Evolutionary conservation across 495 filamentous ascomycete species (phyloP).

Genomic region (Penicillium arizonense): DNA sequence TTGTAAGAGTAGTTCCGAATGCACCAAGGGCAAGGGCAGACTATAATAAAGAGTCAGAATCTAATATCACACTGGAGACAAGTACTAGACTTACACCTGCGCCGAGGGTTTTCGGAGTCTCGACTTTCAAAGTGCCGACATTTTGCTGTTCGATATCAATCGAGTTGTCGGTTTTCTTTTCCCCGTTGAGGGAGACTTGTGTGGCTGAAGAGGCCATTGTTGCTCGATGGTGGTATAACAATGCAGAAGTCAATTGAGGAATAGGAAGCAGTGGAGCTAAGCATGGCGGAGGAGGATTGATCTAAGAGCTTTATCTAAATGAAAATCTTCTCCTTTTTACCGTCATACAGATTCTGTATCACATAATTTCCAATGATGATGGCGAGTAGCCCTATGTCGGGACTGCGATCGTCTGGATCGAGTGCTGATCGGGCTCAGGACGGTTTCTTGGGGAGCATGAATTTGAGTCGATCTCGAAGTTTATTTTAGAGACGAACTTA

Average conservation of each 20-base stretch:
- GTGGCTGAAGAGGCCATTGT: slow-evolving; percentile 8
- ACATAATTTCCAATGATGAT: neutral
- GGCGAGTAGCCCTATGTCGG: neutral
- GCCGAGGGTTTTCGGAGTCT: slow-evolving; percentile 18
- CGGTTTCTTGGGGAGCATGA: neutral
- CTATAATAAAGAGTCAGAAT: slow-evolving; percentile 16
- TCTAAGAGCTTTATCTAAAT: neutral
- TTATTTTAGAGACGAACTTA: neutral
- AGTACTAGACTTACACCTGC: slow-evolving; percentile 21
- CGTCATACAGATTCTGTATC: neutral
- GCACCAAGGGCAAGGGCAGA: slow-evolving; percentile 49
- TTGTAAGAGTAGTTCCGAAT: slow-evolving; percentile 51
- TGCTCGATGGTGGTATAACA: neutral
- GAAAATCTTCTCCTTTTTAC: neutral
- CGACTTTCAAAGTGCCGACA: neutral
- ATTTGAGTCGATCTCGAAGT: neutral
- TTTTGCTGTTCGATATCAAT: slow-evolving; percentile 21
- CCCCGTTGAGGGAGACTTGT: slow-evolving; percentile 6
- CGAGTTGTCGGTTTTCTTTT: slow-evolving; percentile 4
- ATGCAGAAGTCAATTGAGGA: too few relatives aligned
- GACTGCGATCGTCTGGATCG: neutral
- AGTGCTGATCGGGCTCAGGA: neutral
- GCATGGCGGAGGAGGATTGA: too few relatives aligned
- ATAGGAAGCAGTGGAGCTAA: too few relatives aligned
- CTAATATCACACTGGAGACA: neutral